Conservation (phyloP, 1,284 basidiomycete genomes). For the Leccinum fallax region DNA sequence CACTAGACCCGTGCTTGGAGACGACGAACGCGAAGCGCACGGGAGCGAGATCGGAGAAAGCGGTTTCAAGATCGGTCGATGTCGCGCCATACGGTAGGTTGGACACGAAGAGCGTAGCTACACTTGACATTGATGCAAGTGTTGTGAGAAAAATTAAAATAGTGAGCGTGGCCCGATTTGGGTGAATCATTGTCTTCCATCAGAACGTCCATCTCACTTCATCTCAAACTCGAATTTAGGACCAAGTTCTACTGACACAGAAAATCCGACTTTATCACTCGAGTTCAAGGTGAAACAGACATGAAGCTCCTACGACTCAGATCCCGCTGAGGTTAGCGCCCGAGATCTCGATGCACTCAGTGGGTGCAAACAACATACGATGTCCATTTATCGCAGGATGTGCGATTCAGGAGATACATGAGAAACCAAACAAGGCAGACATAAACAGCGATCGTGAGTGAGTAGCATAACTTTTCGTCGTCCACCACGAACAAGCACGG, state of each 20-base stretch:
- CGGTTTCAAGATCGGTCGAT: conserved; percentile 85
- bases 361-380: not conserved
- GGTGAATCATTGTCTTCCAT: too few relatives aligned
- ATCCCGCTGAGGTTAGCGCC: too few relatives aligned
- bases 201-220: not conserved
- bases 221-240: not conserved
- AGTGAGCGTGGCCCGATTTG: too few relatives aligned
- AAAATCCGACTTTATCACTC: not conserved
- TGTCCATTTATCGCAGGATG: too few relatives aligned
- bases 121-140: not conserved
- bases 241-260: not conserved
- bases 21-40: conserved; percentile 95
- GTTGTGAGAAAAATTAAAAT: not conserved
- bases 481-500: too few relatives aligned
- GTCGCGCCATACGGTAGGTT: conserved; percentile 90
- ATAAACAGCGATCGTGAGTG: too few relatives aligned
- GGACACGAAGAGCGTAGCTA: conserved; percentile 73
- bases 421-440: too few relatives aligned
- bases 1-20: conserved; percentile 73
- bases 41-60: conserved; percentile 96
- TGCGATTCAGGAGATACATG: too few relatives aligned
- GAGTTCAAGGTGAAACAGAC: not conserved
- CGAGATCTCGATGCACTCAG: not conserved
- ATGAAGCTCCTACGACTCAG: not conserved
- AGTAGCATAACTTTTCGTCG: too few relatives aligned